Evolutionary conservation across 140 eudicot species (phyloP), one percentile per base, ranked within the genome.

Genomic region (Senecio squalidus): DNA sequence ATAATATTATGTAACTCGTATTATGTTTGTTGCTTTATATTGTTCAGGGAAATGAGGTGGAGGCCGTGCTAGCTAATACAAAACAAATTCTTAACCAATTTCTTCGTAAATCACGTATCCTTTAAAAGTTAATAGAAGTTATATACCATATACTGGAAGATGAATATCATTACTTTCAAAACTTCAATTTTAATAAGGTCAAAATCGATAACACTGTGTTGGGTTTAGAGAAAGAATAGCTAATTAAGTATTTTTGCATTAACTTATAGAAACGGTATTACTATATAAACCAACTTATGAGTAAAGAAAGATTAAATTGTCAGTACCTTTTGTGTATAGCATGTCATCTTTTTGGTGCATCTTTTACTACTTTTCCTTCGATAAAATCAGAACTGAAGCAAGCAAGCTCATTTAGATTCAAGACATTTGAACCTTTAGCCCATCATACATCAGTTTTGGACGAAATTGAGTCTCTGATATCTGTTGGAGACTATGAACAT

Each of bases 51-150:
- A 80, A 78, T 36, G 89, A 88, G 76, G 96, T 93, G 65, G 95
- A 88, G 64, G 99, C 96, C 62, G 89, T 93, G 74, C 70, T 88
- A 48, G 95, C 99, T 50, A 88, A 93, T 74, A 78, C 99, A 39
- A 88, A 82, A 41, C 95, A 93, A 82, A 93, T 93, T 65, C 85
- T 93, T 45, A 82, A 73, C 69, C 99, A 93, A 67, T 88, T 82
- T 73, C 80, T 93, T 54, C 99, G 72, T 50, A 93, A 88, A 70
- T 84, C 99, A 46, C 82, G 99, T 93, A 93, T 93, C 99, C 99
- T 87, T 72, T 49, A 7, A 41, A 26, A 4, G 6, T 17, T 25
- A 9, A 64, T 36, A 21, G 24, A 23, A 4, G 9, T 15, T 36
- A 3, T 43, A 28, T 43, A 5, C 15, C 18, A 46, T 38, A 36